Evolutionary conservation across 371 early-diverging fungal species (phyloP).

Genomic region (Mortierella sp.): DNA sequence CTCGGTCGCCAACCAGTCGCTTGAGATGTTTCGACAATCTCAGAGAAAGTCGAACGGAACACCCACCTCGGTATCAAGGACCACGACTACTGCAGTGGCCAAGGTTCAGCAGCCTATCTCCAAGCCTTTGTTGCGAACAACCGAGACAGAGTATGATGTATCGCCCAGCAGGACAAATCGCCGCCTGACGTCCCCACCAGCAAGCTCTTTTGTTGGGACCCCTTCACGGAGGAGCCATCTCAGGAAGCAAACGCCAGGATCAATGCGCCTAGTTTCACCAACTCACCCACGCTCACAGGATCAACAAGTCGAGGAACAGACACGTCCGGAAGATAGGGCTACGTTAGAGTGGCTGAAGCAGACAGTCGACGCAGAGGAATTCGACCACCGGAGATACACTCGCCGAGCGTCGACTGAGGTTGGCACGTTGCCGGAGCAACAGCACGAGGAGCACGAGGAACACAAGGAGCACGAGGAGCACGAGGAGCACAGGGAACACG

Average conservation of each 20-base stretch:
- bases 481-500: background rate
- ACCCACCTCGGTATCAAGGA: background rate
- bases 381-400: constrained; percentile 9
- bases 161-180: constrained; percentile 32
- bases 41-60: constrained; percentile 15
- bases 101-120: background rate
- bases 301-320: background rate
- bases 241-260: background rate
- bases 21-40: constrained; percentile 29
- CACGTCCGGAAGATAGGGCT: constrained; percentile 9
- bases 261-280: background rate
- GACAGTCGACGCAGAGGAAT: constrained; percentile 11
- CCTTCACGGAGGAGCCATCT: background rate
- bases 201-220: constrained; percentile 14
- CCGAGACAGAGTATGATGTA: constrained; percentile 50
- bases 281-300: background rate
- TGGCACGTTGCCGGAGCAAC: background rate
- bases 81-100: background rate
- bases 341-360: constrained; percentile 25
- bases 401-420: constrained; percentile 14
- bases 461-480: background rate
- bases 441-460: background rate
- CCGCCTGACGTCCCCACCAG: constrained; percentile 13
- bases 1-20: constrained; percentile 15
- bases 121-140: constrained; percentile 30